Conservation (phyloP, 148 eudicot species). For the Polygonum maritimum region DNA sequence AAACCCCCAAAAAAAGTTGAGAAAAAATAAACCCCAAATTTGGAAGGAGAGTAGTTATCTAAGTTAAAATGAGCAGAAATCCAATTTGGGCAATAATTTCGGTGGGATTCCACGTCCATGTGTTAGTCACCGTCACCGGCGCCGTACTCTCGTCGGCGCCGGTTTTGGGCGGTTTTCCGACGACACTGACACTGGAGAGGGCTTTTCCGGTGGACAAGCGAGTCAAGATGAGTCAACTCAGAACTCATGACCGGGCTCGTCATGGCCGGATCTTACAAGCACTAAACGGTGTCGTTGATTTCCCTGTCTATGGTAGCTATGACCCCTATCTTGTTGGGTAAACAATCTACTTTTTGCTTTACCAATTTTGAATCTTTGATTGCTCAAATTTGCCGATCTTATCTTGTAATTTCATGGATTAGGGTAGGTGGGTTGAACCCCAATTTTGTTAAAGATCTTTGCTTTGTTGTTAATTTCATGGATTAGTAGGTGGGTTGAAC, state of each 20-base stretch:
- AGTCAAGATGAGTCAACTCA: constrained; percentile 70
- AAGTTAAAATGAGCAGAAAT: background rate
- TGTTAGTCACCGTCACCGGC: constrained; percentile 16
- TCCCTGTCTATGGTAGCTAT: constrained; percentile 66
- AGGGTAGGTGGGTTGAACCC: background rate
- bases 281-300: constrained; percentile 61
- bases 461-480: background rate
- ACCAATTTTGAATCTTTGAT: background rate
- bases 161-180: constrained; percentile 28
- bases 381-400: background rate
- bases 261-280: constrained; percentile 66
- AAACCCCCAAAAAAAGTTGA: background rate
- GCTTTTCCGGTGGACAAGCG: constrained; percentile 58
- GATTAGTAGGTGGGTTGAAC: background rate
- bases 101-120: constrained; percentile 25
- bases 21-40: background rate
- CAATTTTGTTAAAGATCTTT: background rate
- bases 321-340: constrained; percentile 93
- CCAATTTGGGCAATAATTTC: constrained; percentile 19
- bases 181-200: constrained; percentile 50
- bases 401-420: background rate
- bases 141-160: constrained; percentile 17
- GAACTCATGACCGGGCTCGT: constrained; percentile 53
- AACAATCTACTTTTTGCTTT: constrained; percentile 2
- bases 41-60: background rate